phyloP scores from a whole-genome alignment of 345 rosid genomes.

The Lepidium africanum region DNA sequence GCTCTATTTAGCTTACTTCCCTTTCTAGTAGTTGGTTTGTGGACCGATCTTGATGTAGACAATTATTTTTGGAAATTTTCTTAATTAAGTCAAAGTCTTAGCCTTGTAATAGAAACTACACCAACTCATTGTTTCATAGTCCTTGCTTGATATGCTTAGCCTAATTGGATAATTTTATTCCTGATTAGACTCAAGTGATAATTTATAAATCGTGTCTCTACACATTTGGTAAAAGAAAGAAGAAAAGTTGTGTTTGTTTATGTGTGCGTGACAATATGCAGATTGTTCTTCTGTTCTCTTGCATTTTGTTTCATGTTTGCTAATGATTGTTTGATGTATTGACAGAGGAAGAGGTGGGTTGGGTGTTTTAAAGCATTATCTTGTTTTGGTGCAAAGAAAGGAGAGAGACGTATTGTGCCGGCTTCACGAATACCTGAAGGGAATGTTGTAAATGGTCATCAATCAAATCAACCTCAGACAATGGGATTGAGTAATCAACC shows the following conservation, averaged over 20 bases:
- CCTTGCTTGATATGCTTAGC: neutral
- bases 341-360: slow-evolving; percentile 81
- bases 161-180: neutral
- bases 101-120: neutral
- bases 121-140: neutral
- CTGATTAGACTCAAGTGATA: neutral
- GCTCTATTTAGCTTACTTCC: neutral
- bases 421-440: slow-evolving; percentile 78
- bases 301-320: too few relatives aligned
- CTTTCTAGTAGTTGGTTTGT: neutral
- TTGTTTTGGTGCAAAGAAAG: slow-evolving; percentile 73
- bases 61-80: neutral
- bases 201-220: neutral
- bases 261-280: neutral
- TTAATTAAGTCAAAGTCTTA: neutral
- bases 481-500: slow-evolving; percentile 57
- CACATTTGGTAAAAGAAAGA: neutral
- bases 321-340: neutral
- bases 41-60: slow-evolving; percentile 23
- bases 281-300: too few relatives aligned
- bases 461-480: slow-evolving; percentile 65
- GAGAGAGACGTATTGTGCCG: slow-evolving; percentile 87
- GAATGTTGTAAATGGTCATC: slow-evolving; percentile 52
- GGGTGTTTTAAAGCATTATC: slow-evolving; percentile 79
- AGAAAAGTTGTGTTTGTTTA: neutral